Base-by-base conservation (phyloP, 495 filamentous ascomycete species). In the Aspergillus homomorphus region DNA sequence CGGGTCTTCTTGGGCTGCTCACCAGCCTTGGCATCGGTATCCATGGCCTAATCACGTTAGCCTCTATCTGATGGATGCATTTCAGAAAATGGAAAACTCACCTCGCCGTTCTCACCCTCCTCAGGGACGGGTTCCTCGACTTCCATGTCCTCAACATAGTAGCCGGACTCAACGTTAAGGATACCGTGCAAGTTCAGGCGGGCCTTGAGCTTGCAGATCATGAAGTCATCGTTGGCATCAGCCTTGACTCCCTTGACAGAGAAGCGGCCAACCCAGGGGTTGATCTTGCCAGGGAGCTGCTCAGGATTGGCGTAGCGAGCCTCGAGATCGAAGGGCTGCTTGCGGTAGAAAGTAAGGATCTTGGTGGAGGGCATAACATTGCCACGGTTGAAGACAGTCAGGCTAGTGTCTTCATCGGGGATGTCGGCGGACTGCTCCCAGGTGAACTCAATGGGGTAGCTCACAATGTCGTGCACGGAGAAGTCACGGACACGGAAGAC, bases 121-220 rank as follows among this genome's bases (percentile, higher is more conserved):
- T 87, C 84, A 1, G 76, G 73, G 43, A 96, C 77, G 61, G 92
- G 91, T 78, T 98, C 94, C 79, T 99, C 94, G 59, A 99, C 85
- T 73, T 99, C 94, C 67, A 96, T 86, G 64, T 99, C 94, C 80
- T 99, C 94, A 53, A 99, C 94, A 67, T 89, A 97, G 80, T 98
- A 99, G 54, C 92, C 94, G 54, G 87, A 91, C 80, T 98, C 94
- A 14, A 99, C 89, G 69, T 98, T 98, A 59, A 99, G 80, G 53
- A 98, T 86, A 69, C 94, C 94, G 78, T 98, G 93, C 62, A 97
- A 82, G 78, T 99, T 99, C 48, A 99, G 84, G 53, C 94, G 85
- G 33, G 95, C 95, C 84, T 99, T 99, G 56, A 99, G 87, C 81
- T 99, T 99, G 87, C 94, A 99, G 66, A 99, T 96, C 91, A 96